Evolutionary conservation across 441 rosid species (phyloP).

Genomic region (Cnidoscolus chayamansa): DNA sequence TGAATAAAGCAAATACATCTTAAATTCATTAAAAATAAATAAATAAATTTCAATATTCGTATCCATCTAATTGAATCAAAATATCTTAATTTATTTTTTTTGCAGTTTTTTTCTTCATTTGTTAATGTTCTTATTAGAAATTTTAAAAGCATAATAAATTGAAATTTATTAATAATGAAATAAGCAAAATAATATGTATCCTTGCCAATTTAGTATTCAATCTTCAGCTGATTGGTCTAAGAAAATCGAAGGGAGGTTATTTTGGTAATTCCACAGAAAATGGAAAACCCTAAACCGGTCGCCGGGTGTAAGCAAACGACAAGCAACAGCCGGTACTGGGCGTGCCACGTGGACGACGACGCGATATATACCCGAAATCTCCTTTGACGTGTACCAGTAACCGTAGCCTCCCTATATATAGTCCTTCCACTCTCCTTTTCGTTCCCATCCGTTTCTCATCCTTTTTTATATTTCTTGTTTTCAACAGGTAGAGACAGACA

Average conservation of each 20-base stretch:
- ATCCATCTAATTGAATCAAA: too few relatives aligned
- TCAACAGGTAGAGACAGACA: constrained; percentile 6
- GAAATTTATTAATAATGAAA: too few relatives aligned
- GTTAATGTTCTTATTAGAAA: too few relatives aligned
- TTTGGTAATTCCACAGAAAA: constrained; percentile 15
- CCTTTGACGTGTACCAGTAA: constrained; percentile 50
- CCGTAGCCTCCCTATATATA: constrained; percentile 66
- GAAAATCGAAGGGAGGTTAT: constrained; percentile 8
- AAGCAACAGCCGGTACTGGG: constrained; percentile 11
- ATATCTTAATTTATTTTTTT: too few relatives aligned
- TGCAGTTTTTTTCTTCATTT: too few relatives aligned
- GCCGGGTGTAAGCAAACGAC: constrained; percentile 26
- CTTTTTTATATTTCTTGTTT: constrained; percentile 6
- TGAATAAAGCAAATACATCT: too few relatives aligned
- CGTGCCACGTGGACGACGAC: constrained; percentile 41
- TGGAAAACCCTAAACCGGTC: constrained; percentile 28
- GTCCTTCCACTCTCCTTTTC: constrained; percentile 9
- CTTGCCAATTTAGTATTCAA: too few relatives aligned
- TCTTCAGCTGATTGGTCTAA: too few relatives aligned
- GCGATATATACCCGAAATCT: constrained; percentile 19
- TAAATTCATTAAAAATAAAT: too few relatives aligned
- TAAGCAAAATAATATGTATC: too few relatives aligned
- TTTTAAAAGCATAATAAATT: too few relatives aligned
- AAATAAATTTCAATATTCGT: too few relatives aligned
- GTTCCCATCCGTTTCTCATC: constrained; percentile 41